Evolutionary conservation across 768 basidiomycete genomes (phyloP).

Genomic region (Mycena metata): DNA sequence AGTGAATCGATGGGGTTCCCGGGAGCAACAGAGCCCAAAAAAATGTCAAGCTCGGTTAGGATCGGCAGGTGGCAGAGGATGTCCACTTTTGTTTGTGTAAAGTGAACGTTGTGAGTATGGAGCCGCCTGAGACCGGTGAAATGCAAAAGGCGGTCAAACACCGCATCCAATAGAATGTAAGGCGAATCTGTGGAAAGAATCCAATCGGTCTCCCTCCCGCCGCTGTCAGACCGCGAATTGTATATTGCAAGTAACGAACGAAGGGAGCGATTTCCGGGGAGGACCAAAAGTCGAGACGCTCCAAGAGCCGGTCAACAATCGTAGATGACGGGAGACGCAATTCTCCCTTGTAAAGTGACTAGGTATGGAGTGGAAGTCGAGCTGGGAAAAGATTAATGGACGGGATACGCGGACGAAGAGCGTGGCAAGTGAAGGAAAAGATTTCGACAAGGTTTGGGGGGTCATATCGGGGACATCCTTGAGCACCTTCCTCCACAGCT

Average conservation of each 20-base stretch:
- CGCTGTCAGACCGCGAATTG: not conserved
- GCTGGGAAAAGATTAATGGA: too few species aligned
- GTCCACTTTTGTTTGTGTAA: conserved; percentile 13
- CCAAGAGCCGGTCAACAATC: not conserved
- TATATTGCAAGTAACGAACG: not conserved
- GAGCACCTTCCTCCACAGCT: too few species aligned
- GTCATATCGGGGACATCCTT: too few species aligned
- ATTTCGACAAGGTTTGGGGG: too few species aligned
- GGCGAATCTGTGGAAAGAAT: not conserved
- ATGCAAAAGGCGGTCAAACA: not conserved
- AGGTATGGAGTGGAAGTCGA: too few species aligned
- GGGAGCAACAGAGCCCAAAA: not conserved
- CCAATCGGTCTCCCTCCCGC: not conserved
- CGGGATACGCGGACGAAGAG: too few species aligned
- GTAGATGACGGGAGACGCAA: not conserved
- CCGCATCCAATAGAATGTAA: conserved; percentile 10
- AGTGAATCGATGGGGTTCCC: not conserved
- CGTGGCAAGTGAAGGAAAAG: too few species aligned
- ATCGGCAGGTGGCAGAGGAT: not conserved
- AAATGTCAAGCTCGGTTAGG: not conserved
- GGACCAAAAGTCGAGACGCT: conserved; percentile 12
- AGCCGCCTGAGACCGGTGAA: conserved; percentile 9
- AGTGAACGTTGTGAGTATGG: not conserved
- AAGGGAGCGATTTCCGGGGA: conserved; percentile 17
- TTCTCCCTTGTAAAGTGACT: too few species aligned